phyloP scores from a whole-genome alignment of 441 rosid species.

The Syzygium syzygioides region DNA sequence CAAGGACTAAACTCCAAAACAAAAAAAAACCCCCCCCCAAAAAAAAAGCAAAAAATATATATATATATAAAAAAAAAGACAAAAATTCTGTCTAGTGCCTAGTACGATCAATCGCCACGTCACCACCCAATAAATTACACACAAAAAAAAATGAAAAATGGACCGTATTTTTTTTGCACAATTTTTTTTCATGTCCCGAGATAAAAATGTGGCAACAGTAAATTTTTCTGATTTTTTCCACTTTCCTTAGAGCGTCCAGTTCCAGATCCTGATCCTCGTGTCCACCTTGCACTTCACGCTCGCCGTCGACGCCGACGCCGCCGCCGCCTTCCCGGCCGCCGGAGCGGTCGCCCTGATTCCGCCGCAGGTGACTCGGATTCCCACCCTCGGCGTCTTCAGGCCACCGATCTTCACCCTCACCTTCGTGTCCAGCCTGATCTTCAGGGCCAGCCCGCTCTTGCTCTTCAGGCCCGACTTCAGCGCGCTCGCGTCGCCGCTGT shows the following conservation, averaged over 20 bases:
- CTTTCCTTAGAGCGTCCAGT: conserved; percentile 38
- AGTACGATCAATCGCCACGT: neutral
- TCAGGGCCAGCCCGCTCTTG: conserved; percentile 42
- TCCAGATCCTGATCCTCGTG: conserved; percentile 77
- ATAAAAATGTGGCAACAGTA: neutral
- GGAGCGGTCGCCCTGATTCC: conserved; percentile 56
- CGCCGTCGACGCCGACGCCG: conserved; percentile 43
- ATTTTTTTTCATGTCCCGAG: neutral
- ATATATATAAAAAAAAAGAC: neutral
- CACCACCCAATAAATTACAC: neutral
- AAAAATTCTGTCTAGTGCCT: neutral
- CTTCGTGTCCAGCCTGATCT: conserved; percentile 47
- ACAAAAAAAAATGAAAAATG: neutral
- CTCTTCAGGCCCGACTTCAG: conserved; percentile 43
- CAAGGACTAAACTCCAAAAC: neutral
- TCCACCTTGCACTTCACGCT: conserved; percentile 71
- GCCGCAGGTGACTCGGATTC: conserved; percentile 52
- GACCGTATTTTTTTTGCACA: neutral
- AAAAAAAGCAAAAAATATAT: neutral
- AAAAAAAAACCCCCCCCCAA: neutral
- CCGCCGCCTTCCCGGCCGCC: conserved; percentile 39
- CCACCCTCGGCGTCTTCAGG: conserved; percentile 46
- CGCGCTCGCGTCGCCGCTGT: conserved; percentile 33
- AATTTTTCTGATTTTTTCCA: neutral
- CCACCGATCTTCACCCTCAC: conserved; percentile 65